Conservation (phyloP, 2,329 filamentous ascomycete species). For the Talaromyces atroroseus region DNA sequence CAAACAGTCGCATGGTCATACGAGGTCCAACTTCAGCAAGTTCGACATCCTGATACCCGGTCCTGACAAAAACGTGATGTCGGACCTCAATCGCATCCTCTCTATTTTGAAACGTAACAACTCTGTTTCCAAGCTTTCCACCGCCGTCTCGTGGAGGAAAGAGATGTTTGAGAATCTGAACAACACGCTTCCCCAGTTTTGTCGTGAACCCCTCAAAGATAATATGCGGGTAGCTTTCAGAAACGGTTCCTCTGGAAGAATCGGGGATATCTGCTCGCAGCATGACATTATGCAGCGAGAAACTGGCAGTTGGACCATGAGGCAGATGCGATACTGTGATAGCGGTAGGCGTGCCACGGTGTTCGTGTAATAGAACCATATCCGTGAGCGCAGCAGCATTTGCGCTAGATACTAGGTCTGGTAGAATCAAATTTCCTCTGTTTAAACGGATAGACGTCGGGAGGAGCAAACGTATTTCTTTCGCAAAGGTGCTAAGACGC, state of each 20-base stretch:
- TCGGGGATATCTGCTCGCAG: conserved; percentile 90
- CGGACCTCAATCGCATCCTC: conserved; percentile 84
- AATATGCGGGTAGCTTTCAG: conserved; percentile 86
- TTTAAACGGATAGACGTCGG: conserved; percentile 86
- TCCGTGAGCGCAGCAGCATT: conserved; percentile 77
- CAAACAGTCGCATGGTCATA: conserved; percentile 96
- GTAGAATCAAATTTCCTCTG: conserved; percentile 81
- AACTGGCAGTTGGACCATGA: conserved; percentile 80
- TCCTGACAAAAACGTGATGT: conserved; percentile 90
- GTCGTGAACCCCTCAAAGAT: conserved; percentile 93
- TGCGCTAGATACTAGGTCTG: conserved; percentile 76
- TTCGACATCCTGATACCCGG: conserved; percentile 82
- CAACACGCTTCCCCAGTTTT: conserved; percentile 71
- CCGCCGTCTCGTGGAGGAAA: conserved; percentile 82
- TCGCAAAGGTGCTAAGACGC: conserved; percentile 80
- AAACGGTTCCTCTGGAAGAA: conserved; percentile 77
- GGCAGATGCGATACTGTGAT: conserved; percentile 82
- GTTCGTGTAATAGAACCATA: conserved; percentile 82
- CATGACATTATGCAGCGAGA: conserved; percentile 88
- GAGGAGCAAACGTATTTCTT: conserved; percentile 78
- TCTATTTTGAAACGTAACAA: conserved; percentile 91
- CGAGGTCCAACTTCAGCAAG: conserved; percentile 83
- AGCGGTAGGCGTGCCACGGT: conserved; percentile 85
- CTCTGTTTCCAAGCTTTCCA: conserved; percentile 77
- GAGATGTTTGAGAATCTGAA: conserved; percentile 86